A percentile compares a stretch with the other conserved stretches of the same genome.
Evolutionary conservation across 768 basidiomycete species (phyloP).

Genomic region (Gyrodon lividus): DNA sequence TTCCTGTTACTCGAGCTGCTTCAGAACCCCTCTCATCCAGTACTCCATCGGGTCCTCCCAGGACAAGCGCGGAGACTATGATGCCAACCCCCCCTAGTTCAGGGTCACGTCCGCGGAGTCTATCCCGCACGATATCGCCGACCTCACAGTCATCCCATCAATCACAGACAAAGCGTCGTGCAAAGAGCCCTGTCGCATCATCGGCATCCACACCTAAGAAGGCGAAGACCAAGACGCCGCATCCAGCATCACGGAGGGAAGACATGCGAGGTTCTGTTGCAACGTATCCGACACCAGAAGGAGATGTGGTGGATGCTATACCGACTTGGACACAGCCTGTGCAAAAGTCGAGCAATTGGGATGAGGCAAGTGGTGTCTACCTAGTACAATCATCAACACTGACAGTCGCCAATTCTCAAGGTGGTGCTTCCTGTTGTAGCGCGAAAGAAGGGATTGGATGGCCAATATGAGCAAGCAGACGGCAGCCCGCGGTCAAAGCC

Average conservation of each 20-base stretch:
- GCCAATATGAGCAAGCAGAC: conserved; percentile 63
- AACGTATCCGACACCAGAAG: conserved; percentile 60
- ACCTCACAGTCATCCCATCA: conserved; percentile 27
- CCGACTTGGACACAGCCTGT: conserved; percentile 81
- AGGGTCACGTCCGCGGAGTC: conserved; percentile 19
- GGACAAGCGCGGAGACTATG: conserved; percentile 41
- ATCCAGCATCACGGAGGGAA: conserved; percentile 33
- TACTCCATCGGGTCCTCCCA: conserved; percentile 40
- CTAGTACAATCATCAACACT: conserved; percentile 7
- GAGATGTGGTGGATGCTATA: conserved; percentile 68
- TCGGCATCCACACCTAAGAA: conserved; percentile 41
- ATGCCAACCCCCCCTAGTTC: conserved; percentile 36
- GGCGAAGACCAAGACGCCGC: conserved; percentile 34
- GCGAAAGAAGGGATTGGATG: conserved; percentile 75
- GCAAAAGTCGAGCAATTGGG: conserved; percentile 73
- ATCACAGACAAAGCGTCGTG: conserved; percentile 43
- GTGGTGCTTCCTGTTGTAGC: conserved; percentile 85
- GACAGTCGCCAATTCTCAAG: conserved; percentile 35
- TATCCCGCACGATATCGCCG: conserved; percentile 30
- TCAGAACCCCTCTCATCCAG: conserved; percentile 47
- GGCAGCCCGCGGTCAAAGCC: conserved; percentile 62
- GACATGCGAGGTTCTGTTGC: conserved; percentile 62
- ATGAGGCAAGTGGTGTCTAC: conserved; percentile 54
- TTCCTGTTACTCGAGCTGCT: conserved; percentile 38
- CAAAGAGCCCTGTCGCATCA: conserved; percentile 47